Evolutionary conservation across 257 asterid genomes (phyloP), one percentile per base, ranked within the genome.

Genomic region (Rhazya stricta): DNA sequence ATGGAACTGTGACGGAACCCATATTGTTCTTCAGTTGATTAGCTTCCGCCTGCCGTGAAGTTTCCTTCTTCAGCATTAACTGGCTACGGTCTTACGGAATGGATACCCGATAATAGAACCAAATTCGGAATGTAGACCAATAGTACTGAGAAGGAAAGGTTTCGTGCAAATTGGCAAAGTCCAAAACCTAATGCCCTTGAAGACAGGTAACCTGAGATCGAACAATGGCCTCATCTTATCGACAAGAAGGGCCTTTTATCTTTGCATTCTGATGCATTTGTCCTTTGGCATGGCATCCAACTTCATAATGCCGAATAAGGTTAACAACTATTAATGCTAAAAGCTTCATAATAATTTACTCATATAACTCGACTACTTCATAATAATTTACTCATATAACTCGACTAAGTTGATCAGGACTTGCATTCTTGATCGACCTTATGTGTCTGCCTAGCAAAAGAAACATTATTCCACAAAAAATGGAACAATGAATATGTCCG

Each of bases 131-230:
- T 72, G 42, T 29, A 5, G 34, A 76, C 60, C 27, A 43, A 42
- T 29, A 25, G 37, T 37, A 41, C 5, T 0, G 48, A 45, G 50
- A 57, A 46, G 53, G 71, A 27, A 45, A 41, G 56, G 9, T 45
- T 69, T 25, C 18, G 37, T n/a, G 37, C 12, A 23, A 12, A 43
- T 5, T 10, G 73, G 78, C 74, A 83, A 65, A 76, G 74, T 81
- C 83, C 86, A 77, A 81, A 67, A 27, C 42, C 36, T 25, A 67
- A 36, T 87, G 91, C 90, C 93, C 90, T 82, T 39, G 68, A 42
- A 36, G 12, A 46, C 63, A 83, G 91, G 93, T 76, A 88, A 88
- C 71, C 74, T 74, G 34, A 69, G 82, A 83, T 73, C 72, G 73
- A 86, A 83, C 78, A 42, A 50, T 3, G 62, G 67, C 85, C 91